A percentile compares a stretch with the other conserved stretches of the same genome.
Evolutionary conservation across 352 stramenopile genomes (phyloP).

Genomic region (Aphanomyces euteiches): DNA sequence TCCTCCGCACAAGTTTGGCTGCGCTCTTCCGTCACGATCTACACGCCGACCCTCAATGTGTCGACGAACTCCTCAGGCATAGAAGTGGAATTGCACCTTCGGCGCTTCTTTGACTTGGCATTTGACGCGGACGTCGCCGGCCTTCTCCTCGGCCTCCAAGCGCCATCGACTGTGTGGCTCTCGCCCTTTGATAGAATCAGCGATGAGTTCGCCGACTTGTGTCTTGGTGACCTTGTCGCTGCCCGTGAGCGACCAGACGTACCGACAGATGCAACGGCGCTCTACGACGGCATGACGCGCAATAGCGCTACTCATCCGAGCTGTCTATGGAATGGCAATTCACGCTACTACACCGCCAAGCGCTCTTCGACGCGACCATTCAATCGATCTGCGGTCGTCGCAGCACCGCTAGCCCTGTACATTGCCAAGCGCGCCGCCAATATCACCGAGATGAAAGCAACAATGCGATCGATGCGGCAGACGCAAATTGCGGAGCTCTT

Average conservation of each 20-base stretch:
- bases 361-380: not conserved
- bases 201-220: conserved; percentile 27
- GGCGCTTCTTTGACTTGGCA: not conserved
- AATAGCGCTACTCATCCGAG: not conserved
- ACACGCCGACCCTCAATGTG: conserved; percentile 2
- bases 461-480: not conserved
- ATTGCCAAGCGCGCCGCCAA: conserved; percentile 2
- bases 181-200: conserved; percentile 19
- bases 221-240: conserved; percentile 11
- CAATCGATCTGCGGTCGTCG: not conserved
- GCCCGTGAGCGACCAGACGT: not conserved
- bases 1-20: not conserved
- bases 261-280: not conserved
- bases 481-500: not conserved
- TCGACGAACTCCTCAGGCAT: not conserved
- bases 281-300: conserved; percentile 1
- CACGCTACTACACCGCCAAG: conserved; percentile 18
- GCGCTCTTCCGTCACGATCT: conserved; percentile 21
- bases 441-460: conserved; percentile 3
- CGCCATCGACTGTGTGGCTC: conserved; percentile 14
- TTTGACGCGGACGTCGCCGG: conserved; percentile 19
- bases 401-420: not conserved
- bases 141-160: conserved; percentile 10
- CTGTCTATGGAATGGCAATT: conserved; percentile 22
- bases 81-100: not conserved